Percentiles rank a stretch among this genome's conserved stretches.
These are phyloP conservation scores for Neurospora sublineolata DNA, from an alignment of 495 filamentous ascomycete genomes.

Conservation along the genomic window DNA sequence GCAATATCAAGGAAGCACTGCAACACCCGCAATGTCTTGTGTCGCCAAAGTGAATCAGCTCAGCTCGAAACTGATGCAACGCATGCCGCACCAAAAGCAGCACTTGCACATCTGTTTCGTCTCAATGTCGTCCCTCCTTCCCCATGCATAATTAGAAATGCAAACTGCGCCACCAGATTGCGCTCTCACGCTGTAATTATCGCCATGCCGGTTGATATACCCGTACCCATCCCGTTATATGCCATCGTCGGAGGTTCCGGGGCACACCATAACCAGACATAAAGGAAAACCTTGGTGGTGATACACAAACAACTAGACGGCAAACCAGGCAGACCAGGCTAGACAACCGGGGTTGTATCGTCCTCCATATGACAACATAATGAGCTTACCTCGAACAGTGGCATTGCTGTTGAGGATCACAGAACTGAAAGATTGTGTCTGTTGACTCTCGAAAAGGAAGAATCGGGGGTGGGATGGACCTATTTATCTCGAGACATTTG, in stretches of 20 bases:
- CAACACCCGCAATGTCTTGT: neutral
- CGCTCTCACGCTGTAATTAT: too few species aligned
- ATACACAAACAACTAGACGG: neutral
- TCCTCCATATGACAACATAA: neutral
- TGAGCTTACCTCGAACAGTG: neutral
- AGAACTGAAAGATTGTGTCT: neutral
- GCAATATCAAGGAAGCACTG: neutral
- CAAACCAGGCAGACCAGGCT: neutral
- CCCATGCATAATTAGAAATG: too few species aligned
- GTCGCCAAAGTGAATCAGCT: neutral
- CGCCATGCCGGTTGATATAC: too few species aligned
- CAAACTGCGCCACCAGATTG: too few species aligned
- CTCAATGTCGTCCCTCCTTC: neutral
- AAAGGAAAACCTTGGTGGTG: neutral
- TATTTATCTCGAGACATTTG: neutral
- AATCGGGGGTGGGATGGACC: neutral
- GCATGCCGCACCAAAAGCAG: neutral
- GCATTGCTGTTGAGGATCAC: neutral
- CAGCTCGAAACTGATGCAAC: neutral
- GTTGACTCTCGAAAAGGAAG: neutral
- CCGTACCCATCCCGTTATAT: too few species aligned
- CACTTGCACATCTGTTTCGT: neutral
- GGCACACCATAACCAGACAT: too few species aligned
- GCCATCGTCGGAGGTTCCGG: too few species aligned
- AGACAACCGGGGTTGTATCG: neutral